These are phyloP conservation scores for Penicillium capsulatum DNA, from an alignment of 2,329 filamentous ascomycete species.

Conservation along the genomic window DNA sequence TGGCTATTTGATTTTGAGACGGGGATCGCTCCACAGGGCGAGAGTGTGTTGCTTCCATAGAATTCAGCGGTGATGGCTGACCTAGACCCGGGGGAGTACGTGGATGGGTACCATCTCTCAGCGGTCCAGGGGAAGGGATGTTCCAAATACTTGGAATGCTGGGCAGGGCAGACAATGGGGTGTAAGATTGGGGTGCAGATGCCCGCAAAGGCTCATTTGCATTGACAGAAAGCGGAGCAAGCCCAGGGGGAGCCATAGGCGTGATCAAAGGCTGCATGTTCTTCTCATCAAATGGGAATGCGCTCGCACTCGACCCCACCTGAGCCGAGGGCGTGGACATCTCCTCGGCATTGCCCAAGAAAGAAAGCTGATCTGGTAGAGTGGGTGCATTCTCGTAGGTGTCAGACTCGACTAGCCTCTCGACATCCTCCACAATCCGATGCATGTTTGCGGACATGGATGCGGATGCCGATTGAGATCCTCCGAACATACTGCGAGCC, in stretches of 20 bases:
- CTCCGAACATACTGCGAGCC: constrained; percentile 31
- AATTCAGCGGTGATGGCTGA: constrained; percentile 19
- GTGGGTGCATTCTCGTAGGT: constrained; percentile 35
- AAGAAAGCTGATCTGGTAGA: constrained; percentile 26
- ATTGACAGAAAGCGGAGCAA: constrained; percentile 24
- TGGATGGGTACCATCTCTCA: constrained; percentile 39
- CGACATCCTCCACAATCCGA: constrained; percentile 38
- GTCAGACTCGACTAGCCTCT: constrained; percentile 39
- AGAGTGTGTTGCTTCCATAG: constrained; percentile 11
- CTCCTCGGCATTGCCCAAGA: constrained; percentile 19
- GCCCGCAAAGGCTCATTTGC: constrained; percentile 18
- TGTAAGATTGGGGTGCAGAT: constrained; percentile 31
- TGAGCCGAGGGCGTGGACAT: constrained; percentile 26
- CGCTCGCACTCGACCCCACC: constrained; percentile 18
- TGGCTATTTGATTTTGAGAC: constrained; percentile 24
- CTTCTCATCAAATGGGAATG: constrained; percentile 23
- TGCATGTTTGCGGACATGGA: constrained; percentile 43
- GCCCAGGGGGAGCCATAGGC: constrained; percentile 34
- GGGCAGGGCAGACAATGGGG: constrained; percentile 28
- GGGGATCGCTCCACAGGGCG: constrained; percentile 17
- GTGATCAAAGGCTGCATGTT: constrained; percentile 22
- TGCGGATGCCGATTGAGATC: constrained; percentile 48
- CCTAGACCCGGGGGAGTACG: constrained; percentile 38
- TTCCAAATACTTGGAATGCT: constrained; percentile 45
- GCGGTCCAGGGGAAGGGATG: constrained; percentile 43